Evolutionary conservation across 2,329 filamentous ascomycete genomes (phyloP).

Genomic region (Didymella segeticola): DNA sequence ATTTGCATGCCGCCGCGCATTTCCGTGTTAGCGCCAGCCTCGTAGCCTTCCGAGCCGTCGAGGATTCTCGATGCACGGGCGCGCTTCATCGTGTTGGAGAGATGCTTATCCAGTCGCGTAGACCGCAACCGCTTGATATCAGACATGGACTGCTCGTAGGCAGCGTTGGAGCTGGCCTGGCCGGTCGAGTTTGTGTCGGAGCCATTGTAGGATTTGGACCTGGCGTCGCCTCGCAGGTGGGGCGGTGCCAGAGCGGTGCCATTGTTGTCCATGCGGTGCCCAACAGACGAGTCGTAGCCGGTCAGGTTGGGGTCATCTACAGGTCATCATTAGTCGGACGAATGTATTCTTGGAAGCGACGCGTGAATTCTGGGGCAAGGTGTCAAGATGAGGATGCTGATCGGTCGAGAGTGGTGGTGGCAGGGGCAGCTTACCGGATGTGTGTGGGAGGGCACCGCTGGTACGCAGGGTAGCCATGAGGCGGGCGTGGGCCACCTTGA

Average conservation of each 20-base stretch:
- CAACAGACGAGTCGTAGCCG: conserved; percentile 71
- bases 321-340: conserved; percentile 39
- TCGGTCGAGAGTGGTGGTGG: conserved; percentile 20
- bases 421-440: conserved; percentile 60
- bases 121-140: conserved; percentile 92
- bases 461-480: conserved; percentile 85
- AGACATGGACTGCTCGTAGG: conserved; percentile 93
- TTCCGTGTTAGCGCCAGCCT: conserved; percentile 72
- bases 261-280: conserved; percentile 61
- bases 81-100: conserved; percentile 91
- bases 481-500: conserved; percentile 88
- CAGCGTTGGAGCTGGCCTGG: conserved; percentile 63
- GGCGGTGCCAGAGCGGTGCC: conserved; percentile 58
- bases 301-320: conserved; percentile 72
- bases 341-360: conserved; percentile 39
- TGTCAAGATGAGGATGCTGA: conserved; percentile 42
- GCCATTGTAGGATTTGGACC: conserved; percentile 77
- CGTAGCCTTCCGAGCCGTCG: conserved; percentile 78
- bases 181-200: conserved; percentile 61
- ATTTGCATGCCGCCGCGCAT: conserved; percentile 72
- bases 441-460: conserved; percentile 79
- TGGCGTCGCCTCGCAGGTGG: conserved; percentile 68
- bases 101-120: conserved; percentile 89
- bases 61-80: conserved; percentile 91
- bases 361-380: conserved; percentile 37